These are phyloP conservation scores for Arthrobotrys sinensis DNA, from an alignment of 2,329 filamentous ascomycete genomes.

Conservation along the genomic window DNA sequence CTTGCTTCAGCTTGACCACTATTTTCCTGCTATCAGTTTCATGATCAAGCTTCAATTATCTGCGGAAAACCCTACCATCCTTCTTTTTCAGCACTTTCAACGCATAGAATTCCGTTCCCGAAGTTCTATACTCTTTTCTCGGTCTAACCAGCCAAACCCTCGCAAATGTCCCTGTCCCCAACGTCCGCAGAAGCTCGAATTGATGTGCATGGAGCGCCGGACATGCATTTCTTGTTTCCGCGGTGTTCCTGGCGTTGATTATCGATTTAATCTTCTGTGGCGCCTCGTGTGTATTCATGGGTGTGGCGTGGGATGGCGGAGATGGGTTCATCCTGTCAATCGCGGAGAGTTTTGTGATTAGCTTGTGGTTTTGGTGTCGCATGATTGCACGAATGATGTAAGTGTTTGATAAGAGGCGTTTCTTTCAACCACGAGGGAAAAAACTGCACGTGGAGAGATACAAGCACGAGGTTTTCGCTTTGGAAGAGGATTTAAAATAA, in stretches of 20 bases:
- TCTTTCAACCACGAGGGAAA: slow-evolving; percentile 3
- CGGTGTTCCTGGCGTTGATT: slow-evolving; percentile 51
- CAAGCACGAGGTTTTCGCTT: neutral
- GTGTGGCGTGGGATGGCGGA: slow-evolving; percentile 25
- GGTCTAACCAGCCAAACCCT: slow-evolving; percentile 84
- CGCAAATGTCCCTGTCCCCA: slow-evolving; percentile 84
- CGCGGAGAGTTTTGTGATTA: slow-evolving; percentile 31
- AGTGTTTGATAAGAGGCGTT: slow-evolving; percentile 6
- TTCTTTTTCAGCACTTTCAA: slow-evolving; percentile 68
- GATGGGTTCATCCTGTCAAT: slow-evolving; percentile 48
- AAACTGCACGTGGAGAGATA: slow-evolving; percentile 9
- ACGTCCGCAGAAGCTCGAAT: slow-evolving; percentile 81
- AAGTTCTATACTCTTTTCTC: slow-evolving; percentile 69
- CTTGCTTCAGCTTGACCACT: slow-evolving; percentile 87
- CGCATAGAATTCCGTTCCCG: slow-evolving; percentile 64
- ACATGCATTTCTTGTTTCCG: slow-evolving; percentile 65
- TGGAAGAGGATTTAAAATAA: slow-evolving; percentile 3
- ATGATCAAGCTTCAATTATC: neutral
- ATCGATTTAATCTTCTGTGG: slow-evolving; percentile 52
- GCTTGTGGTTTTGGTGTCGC: slow-evolving; percentile 44
- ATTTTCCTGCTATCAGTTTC: slow-evolving; percentile 59
- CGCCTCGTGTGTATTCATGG: slow-evolving; percentile 9
- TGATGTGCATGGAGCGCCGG: slow-evolving; percentile 71
- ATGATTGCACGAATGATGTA: slow-evolving; percentile 35
- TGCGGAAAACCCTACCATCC: slow-evolving; percentile 68